Evolutionary conservation across 2,329 filamentous ascomycete species (phyloP), one percentile per base, ranked within the genome.

Genomic region (Cladosporium sphaerospermum): DNA sequence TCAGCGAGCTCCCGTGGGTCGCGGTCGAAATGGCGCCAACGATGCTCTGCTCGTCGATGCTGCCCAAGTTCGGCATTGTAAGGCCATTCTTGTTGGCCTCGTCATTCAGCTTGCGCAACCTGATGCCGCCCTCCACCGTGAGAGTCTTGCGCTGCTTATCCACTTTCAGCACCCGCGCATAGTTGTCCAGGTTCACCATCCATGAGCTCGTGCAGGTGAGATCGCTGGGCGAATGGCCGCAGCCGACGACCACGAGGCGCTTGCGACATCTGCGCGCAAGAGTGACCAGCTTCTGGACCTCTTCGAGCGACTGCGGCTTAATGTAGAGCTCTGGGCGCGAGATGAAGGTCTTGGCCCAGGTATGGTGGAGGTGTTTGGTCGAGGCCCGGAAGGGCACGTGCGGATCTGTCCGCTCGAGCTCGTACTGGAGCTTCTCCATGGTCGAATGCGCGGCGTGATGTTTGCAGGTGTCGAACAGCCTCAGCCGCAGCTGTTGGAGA

Each of bases 321-420:
- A 97, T 83, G 72, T 92, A 96, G 54, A 97, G 83, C 75, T 96
- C 90, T 2, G 93, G 93, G 14, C 84, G 81, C 47, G 86, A 93
- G 64, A 87, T 85, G 74, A 95, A 96, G 46, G 93, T 97, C 66
- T 85, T 85, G 37, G 93, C 93, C 93, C 93, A 99, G 16, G 93
- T 99, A 64, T 85, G 85, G 74, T 97, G 93, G 45, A 84, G 73
- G 69, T 97, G 84, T 50, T 81, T 76, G 55, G 80, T 75, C 54
- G 78, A 78, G 5, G 88, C 88, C 68, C 85, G 87, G 74, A 97
- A 96, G 41, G 89, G 83, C 37, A 93, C 71, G 54, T 75, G 70
- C 60, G 81, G 77, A 63, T 84, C 76, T 66, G 82, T 77, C 58
- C 75, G 76, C 33, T 75, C 73, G 57, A 85, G 73, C 67, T 85